Percentiles rank a stretch among this genome's conserved stretches.
phyloP scores from a whole-genome alignment of 805 yeast genomes.

The Suhomyces canberraensis region DNA sequence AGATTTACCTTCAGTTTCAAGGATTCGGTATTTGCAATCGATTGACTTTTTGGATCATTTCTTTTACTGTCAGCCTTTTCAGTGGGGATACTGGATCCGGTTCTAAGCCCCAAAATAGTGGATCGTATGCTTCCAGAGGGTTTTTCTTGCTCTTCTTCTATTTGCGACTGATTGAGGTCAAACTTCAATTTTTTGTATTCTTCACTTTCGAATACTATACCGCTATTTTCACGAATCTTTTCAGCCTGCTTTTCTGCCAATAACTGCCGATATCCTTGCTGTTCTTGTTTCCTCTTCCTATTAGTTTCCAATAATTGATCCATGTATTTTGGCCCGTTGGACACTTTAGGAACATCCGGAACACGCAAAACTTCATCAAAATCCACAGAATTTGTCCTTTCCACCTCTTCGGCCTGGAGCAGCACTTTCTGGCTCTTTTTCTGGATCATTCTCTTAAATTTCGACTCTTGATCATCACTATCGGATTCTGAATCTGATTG shows the following conservation, averaged over 20 bases:
- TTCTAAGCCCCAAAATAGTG: too few relatives aligned
- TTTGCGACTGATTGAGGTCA: too few relatives aligned
- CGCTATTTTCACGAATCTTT: constrained; percentile 17
- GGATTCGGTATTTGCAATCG: too few relatives aligned
- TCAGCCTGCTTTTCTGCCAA: constrained; percentile 28
- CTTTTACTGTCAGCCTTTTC: too few relatives aligned
- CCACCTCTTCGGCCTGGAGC: neutral
- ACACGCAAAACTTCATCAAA: neutral
- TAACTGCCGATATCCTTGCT: constrained; percentile 34
- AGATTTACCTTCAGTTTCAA: too few relatives aligned
- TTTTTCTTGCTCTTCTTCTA: too few relatives aligned
- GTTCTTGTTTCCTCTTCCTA: constrained; percentile 44
- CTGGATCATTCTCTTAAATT: constrained; percentile 34
- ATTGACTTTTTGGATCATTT: too few relatives aligned
- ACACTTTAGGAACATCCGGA: neutral
- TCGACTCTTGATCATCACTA: constrained; percentile 12
- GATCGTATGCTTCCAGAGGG: too few relatives aligned
- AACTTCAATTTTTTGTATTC: constrained; percentile 29
- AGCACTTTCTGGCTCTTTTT: constrained; percentile 12
- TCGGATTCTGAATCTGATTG: constrained; percentile 2
- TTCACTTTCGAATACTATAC: constrained; percentile 47
- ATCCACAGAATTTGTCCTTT: neutral
- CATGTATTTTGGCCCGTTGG: constrained; percentile 22
- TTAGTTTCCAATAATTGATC: constrained; percentile 43
- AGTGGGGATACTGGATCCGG: too few relatives aligned